Evolutionary conservation across 306 rosid genomes (phyloP).

Genomic region (Lathyrus sativus): DNA sequence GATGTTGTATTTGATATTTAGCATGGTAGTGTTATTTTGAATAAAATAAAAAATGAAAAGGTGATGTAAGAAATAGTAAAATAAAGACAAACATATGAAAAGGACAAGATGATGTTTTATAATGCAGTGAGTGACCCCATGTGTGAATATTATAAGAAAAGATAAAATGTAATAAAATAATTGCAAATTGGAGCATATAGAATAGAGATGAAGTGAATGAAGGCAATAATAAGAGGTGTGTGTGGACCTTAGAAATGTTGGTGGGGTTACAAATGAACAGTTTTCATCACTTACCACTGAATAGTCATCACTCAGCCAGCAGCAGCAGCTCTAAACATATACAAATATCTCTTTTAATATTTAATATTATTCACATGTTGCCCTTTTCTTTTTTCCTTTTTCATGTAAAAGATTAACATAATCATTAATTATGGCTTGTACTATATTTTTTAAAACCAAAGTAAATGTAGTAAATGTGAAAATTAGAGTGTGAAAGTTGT

Average conservation of each 20-base stretch:
- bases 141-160: constrained; percentile 8
- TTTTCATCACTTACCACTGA: constrained; percentile 35
- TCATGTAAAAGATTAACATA: neutral
- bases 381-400: neutral
- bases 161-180: constrained; percentile 38
- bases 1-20: too few species aligned
- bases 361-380: neutral
- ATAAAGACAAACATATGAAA: constrained; percentile 70
- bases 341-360: too few species aligned
- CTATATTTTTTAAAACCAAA: neutral
- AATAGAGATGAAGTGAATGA: constrained; percentile 44
- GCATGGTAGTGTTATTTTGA: too few species aligned
- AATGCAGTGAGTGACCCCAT: constrained; percentile 57
- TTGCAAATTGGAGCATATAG: constrained; percentile 52
- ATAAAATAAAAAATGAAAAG: constrained; percentile 16
- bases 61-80: constrained; percentile 44
- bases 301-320: constrained; percentile 1
- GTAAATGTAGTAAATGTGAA: too few species aligned
- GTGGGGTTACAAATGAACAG: constrained; percentile 47
- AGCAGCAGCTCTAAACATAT: too few species aligned
- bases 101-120: constrained; percentile 49
- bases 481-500: too few species aligned
- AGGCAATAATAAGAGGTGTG: constrained; percentile 36
- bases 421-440: neutral
- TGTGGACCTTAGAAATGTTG: constrained; percentile 39